Evolutionary conservation across 768 basidiomycete species (phyloP).

Genomic region (Lactifluus echinatus): DNA sequence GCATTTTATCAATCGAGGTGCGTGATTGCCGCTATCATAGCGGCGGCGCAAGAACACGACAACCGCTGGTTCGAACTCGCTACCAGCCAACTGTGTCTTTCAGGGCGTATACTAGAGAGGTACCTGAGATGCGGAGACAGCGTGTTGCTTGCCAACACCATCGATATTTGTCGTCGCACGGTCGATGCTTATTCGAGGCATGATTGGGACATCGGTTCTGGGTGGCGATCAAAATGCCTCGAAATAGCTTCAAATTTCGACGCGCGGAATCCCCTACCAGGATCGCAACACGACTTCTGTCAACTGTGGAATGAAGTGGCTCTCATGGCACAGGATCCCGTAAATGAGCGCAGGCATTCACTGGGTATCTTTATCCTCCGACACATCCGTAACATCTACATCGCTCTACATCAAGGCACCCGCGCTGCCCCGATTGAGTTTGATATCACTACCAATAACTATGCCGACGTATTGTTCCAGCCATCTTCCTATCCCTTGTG

Average conservation of each 20-base stretch:
- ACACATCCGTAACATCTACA: neutral
- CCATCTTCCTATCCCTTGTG: too few species aligned
- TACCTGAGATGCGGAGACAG: conserved; percentile 1
- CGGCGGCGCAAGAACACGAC: neutral
- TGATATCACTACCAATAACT: neutral
- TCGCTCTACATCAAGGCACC: too few species aligned
- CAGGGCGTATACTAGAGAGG: neutral
- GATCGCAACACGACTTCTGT: neutral
- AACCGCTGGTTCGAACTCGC: neutral
- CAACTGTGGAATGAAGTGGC: neutral
- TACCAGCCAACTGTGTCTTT: neutral
- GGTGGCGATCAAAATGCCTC: neutral
- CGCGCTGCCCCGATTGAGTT: too few species aligned
- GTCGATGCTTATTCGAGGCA: neutral
- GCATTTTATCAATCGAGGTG: neutral
- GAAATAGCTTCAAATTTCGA: conserved; percentile 1
- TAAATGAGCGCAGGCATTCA: too few species aligned
- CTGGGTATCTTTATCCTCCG: neutral
- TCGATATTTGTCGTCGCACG: neutral
- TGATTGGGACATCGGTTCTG: neutral
- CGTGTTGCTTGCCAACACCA: neutral
- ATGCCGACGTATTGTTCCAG: too few species aligned
- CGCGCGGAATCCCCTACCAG: neutral
- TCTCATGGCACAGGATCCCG: neutral
- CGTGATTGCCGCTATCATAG: neutral